Evolutionary conservation across 352 stramenopile species (phyloP).

Genomic region (Peronosclerospora sorghi): DNA sequence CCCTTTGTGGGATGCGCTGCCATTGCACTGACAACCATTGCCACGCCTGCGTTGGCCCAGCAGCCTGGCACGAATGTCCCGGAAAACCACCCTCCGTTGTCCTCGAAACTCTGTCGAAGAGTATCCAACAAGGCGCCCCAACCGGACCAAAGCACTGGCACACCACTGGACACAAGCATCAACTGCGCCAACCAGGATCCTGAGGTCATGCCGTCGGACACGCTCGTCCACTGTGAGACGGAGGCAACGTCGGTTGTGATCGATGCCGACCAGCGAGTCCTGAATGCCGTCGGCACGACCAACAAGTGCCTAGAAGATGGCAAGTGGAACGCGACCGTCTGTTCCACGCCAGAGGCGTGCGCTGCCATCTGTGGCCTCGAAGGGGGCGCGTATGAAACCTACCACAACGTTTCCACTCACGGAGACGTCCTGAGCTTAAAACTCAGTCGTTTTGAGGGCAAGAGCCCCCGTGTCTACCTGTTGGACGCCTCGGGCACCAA

Average conservation of each 20-base stretch:
- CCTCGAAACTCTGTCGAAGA: slow-evolving; percentile 11
- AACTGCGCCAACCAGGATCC: too few relatives aligned
- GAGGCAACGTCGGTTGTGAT: slow-evolving; percentile 38
- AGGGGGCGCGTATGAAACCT: slow-evolving; percentile 45
- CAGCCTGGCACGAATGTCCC: slow-evolving; percentile 23
- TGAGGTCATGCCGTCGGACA: too few relatives aligned
- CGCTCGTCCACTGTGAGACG: neutral
- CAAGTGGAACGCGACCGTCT: slow-evolving; percentile 41
- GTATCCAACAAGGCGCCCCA: slow-evolving; percentile 12
- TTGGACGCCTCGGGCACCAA: slow-evolving; percentile 21
- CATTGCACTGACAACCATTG: neutral
- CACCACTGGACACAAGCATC: neutral
- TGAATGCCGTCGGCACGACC: slow-evolving; percentile 33
- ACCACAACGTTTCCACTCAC: slow-evolving; percentile 44
- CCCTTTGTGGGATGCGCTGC: neutral
- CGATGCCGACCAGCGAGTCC: slow-evolving; percentile 50
- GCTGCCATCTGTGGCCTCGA: slow-evolving; percentile 50
- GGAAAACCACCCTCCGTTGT: slow-evolving; percentile 36
- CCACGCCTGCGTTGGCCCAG: slow-evolving; percentile 16
- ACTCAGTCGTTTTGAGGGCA: slow-evolving; percentile 39
- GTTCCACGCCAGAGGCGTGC: slow-evolving; percentile 34
- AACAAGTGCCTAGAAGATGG: slow-evolving; percentile 48
- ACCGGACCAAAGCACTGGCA: neutral
- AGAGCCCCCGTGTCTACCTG: slow-evolving; percentile 56
- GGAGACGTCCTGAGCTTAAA: slow-evolving; percentile 34